These are phyloP conservation scores for Leishmania arabica DNA, from an alignment of 208 protist genomes.

Conservation along the genomic window DNA sequence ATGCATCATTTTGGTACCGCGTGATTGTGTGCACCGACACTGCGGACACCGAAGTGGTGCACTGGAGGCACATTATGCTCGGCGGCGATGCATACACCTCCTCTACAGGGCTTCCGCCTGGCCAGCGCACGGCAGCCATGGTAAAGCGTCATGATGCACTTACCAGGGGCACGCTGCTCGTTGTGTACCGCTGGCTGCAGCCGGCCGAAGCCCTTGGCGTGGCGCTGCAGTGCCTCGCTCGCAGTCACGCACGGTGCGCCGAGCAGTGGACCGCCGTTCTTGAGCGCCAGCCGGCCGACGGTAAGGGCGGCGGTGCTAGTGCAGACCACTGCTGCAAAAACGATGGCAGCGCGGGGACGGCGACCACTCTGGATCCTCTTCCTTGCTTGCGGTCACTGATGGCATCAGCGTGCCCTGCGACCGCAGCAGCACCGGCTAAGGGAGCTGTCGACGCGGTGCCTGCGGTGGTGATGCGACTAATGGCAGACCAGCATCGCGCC, in stretches of 20 bases:
- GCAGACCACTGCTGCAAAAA: background rate
- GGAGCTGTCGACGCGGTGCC: background rate
- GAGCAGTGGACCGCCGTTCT: constrained; percentile 9
- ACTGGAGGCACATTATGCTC: constrained; percentile 12
- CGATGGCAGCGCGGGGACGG: background rate
- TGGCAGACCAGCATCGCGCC: constrained; percentile 15
- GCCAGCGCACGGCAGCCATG: background rate
- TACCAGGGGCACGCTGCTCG: background rate
- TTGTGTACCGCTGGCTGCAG: constrained; percentile 10
- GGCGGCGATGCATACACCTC: background rate
- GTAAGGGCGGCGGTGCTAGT: background rate
- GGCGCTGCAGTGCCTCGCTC: constrained; percentile 10
- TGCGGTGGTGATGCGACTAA: background rate
- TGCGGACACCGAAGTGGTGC: background rate
- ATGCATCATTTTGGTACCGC: constrained; percentile 2
- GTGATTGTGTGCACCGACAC: background rate
- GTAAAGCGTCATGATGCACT: constrained; percentile 1
- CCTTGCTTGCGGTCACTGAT: background rate
- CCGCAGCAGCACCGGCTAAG: background rate
- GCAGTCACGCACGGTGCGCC: constrained; percentile 18
- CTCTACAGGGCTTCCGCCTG: background rate
- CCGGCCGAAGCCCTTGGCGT: background rate
- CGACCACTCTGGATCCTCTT: background rate
- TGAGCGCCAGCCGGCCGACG: background rate
- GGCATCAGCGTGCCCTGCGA: background rate